Evolutionary conservation across 106 monocot species (phyloP).

Genomic region (Dendrobium nobile): DNA sequence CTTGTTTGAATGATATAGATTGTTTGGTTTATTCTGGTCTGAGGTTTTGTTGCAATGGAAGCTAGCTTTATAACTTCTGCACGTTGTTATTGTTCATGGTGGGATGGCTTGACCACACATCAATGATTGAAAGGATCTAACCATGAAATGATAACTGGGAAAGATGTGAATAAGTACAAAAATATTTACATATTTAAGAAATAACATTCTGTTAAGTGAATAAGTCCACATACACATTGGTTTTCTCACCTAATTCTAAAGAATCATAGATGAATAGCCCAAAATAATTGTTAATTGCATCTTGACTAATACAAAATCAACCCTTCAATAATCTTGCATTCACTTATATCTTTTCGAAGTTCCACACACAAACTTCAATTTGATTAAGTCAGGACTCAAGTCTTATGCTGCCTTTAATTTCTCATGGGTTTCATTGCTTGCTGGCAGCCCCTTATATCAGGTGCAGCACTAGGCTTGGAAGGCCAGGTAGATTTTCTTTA

Average conservation of each 20-base stretch:
- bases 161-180: too few relatives aligned
- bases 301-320: background rate
- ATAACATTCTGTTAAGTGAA: background rate
- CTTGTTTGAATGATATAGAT: too few relatives aligned
- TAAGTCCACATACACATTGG: background rate
- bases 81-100: too few relatives aligned
- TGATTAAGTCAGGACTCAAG: background rate
- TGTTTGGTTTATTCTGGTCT: too few relatives aligned
- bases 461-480: conserved; percentile 94
- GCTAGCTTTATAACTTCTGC: too few relatives aligned
- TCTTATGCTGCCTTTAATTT: background rate
- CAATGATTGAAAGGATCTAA: too few relatives aligned
- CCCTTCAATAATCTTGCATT: background rate
- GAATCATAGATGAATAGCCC: background rate
- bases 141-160: too few relatives aligned
- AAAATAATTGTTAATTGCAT: background rate
- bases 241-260: background rate
- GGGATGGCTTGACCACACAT: too few relatives aligned
- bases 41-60: too few relatives aligned
- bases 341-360: background rate
- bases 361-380: background rate
- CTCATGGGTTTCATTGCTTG: background rate
- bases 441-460: conserved; percentile 92
- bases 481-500: conserved; percentile 60
- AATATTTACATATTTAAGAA: too few relatives aligned